phyloP scores from a whole-genome alignment of 768 basidiomycete genomes.

The Kwoniella sp. region DNA sequence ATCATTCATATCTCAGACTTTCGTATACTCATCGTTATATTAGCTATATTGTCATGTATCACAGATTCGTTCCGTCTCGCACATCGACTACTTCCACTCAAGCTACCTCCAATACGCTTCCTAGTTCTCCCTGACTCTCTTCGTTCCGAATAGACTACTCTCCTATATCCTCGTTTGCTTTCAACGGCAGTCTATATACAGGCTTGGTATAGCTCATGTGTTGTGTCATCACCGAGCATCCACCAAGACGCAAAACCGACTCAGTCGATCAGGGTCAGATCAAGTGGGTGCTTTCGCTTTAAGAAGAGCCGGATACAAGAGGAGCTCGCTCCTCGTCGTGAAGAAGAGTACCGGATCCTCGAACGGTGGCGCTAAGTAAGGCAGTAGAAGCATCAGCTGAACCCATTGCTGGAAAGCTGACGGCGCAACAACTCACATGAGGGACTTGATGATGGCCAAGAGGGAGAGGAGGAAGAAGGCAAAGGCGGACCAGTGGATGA shows the following conservation, averaged over 20 bases:
- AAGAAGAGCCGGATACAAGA: constrained; percentile 60
- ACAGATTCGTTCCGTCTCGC: neutral
- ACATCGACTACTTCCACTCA: neutral
- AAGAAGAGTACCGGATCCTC: constrained; percentile 63
- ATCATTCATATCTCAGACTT: neutral
- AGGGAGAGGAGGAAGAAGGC: constrained; percentile 81
- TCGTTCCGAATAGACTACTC: too few species aligned
- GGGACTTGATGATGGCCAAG: constrained; percentile 79
- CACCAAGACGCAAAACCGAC: too few species aligned
- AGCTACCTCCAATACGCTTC: too few species aligned
- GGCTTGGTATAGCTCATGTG: too few species aligned
- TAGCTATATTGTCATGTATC: neutral
- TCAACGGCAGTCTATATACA: neutral
- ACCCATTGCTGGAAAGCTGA: too few species aligned
- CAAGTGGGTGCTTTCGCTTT: neutral
- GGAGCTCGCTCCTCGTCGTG: constrained; percentile 87
- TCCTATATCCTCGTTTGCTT: neutral
- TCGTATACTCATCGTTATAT: neutral
- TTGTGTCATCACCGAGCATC: too few species aligned
- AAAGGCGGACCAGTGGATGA: constrained; percentile 89
- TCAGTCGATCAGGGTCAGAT: neutral
- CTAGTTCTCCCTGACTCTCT: too few species aligned
- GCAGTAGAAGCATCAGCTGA: too few species aligned
- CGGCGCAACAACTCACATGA: constrained; percentile 57
- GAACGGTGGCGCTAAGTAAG: constrained; percentile 52